Conservation (phyloP, 106 monocot species). For the Phalaenopsis equestris region DNA sequence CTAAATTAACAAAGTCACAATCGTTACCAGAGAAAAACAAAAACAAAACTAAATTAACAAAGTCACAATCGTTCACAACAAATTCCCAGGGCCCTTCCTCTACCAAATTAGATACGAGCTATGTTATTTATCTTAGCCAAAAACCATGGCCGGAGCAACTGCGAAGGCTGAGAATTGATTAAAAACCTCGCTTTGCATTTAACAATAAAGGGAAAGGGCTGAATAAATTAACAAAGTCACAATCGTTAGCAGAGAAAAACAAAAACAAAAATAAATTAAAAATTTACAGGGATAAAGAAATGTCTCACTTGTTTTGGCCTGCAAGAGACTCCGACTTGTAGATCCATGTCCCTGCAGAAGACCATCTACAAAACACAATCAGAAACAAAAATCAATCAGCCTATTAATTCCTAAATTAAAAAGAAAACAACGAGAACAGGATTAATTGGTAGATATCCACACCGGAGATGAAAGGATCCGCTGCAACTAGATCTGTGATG, state of each 20-base stretch:
- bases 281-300: not conserved
- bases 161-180: no score
- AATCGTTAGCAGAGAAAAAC: not conserved
- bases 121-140: not conserved
- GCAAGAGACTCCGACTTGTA: not conserved
- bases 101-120: no score
- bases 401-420: not conserved
- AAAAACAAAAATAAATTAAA: not conserved
- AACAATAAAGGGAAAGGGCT: not conserved
- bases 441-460: not conserved
- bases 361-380: not conserved
- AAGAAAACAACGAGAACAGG: not conserved
- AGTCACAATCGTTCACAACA: no score
- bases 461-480: slow-evolving; percentile 7
- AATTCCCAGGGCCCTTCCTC: no score
- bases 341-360: not conserved
- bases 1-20: not conserved
- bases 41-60: not conserved
- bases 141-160: not conserved
- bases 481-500: not conserved
- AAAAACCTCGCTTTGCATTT: not conserved
- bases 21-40: not conserved
- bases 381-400: not conserved
- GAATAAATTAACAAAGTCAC: not conserved
- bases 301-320: slow-evolving; percentile 4